Evolutionary conservation across 257 asterid species (phyloP).

Genomic region (Solanum verrucosum): DNA sequence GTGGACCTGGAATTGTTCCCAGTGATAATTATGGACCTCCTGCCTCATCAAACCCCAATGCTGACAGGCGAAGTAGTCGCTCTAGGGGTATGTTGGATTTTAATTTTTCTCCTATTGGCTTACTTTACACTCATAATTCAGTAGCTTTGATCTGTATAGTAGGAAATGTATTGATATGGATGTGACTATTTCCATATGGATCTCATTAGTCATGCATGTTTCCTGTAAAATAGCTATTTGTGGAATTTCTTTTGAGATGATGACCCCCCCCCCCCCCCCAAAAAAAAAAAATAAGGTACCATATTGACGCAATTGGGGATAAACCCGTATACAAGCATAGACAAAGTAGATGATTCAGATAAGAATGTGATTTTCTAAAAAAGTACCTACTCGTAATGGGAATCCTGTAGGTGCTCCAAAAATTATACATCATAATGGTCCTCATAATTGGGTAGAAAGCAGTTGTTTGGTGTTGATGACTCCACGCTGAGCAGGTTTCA

Average conservation of each 20-base stretch:
- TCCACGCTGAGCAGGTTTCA: not conserved
- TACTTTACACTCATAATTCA: not conserved
- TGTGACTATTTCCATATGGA: not conserved
- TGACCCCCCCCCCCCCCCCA: not conserved
- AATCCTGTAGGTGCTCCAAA: not conserved
- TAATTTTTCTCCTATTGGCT: not conserved
- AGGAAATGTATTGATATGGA: not conserved
- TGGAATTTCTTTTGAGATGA: not conserved
- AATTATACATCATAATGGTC: not conserved
- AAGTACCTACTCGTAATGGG: not conserved
- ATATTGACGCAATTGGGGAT: not conserved
- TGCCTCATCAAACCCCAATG: slow-evolving; percentile 40
- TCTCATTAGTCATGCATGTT: not conserved
- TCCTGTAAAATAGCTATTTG: not conserved
- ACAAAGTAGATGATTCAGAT: not conserved
- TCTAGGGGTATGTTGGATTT: slow-evolving; percentile 55
- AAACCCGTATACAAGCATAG: not conserved
- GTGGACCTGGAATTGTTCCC: slow-evolving; percentile 78
- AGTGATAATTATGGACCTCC: slow-evolving; percentile 61
- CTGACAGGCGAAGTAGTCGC: slow-evolving; percentile 76
- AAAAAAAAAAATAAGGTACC: not conserved
- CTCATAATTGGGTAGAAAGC: not conserved
- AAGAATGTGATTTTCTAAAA: not conserved
- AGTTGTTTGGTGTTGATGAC: not conserved
- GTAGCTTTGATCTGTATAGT: not conserved